Evolutionary conservation across 78 protist genomes (phyloP), one percentile per base, ranked within the genome.

Genomic region (Paulinella micropora): DNA sequence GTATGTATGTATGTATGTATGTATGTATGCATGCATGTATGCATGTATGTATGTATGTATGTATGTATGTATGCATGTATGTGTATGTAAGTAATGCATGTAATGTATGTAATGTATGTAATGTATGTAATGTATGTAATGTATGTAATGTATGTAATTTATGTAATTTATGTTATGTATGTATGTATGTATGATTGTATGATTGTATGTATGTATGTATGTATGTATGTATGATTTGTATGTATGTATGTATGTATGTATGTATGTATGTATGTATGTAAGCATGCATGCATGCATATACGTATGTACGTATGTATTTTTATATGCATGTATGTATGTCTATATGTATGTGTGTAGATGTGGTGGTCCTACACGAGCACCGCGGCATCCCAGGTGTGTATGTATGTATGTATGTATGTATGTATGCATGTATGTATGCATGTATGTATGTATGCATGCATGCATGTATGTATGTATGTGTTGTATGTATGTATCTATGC

Each of bases 301-400:
- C 15, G 15, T 51, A 51, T 51, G 15, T 51, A 51, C 15, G 6
- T 23, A 23, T 51, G 73, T 51, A 51, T 23, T 15, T 51, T 51
- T 23, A 51, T 51, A 23, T 23, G 6, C 15, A 51, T 15, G 73
- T 51, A 15, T 51, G 15, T 51, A 51, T 51, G 15, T n/a, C n/a
- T 51, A 23, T 23, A 23, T 51, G 15, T 15, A 15, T 51, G 73
- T 51, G 15, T 51, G 15, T 51, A 51, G 99, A 99, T 88, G 82
- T 99, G 9, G 83, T 99, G 36, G 77, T 98, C n/a, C 90, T 96
- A 6, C 99, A 97, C 3, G 99, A 98, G 92, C 94, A 90, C 37
- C 90, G 98, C 0, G 99, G 99, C 67, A 96, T 91, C 39, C 99
- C 99, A 0, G 96, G 82, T 40, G 91, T n/a, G n/a, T n/a, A n/a